phyloP scores from a whole-genome alignment of 257 asterid genomes.

The Solanum sparsipilum region DNA sequence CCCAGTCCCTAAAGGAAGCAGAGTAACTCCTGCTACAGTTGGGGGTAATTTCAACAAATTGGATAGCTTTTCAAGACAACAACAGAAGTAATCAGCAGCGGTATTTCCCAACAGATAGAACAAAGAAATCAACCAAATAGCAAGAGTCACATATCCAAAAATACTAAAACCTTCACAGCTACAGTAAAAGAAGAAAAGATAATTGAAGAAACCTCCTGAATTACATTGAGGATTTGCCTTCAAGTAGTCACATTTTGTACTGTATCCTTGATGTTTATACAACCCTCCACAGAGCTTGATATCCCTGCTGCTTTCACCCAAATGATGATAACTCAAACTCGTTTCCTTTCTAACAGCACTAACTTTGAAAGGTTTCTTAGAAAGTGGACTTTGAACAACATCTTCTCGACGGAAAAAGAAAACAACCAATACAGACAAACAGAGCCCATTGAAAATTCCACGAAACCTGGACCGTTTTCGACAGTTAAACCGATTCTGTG shows the following conservation, averaged over 20 bases:
- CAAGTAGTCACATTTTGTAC: slow-evolving; percentile 47
- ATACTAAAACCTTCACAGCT: slow-evolving; percentile 24
- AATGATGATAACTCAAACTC: neutral
- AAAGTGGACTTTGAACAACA: slow-evolving; percentile 19
- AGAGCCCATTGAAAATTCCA: slow-evolving; percentile 38
- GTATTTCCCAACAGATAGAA: slow-evolving; percentile 84
- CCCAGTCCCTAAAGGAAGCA: slow-evolving; percentile 80
- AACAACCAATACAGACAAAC: slow-evolving; percentile 28
- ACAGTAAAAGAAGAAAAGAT: slow-evolving; percentile 61
- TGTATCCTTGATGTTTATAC: slow-evolving; percentile 34
- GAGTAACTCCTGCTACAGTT: slow-evolving; percentile 81
- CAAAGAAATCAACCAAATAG: slow-evolving; percentile 51
- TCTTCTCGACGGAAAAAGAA: slow-evolving; percentile 19
- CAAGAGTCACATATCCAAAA: slow-evolving; percentile 37
- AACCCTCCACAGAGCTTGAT: slow-evolving; percentile 42
- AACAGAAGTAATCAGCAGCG: slow-evolving; percentile 73
- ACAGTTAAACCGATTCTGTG: slow-evolving; percentile 2
- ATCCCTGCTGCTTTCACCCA: slow-evolving; percentile 1
- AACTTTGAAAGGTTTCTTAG: neutral
- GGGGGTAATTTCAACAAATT: slow-evolving; percentile 47
- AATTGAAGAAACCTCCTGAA: slow-evolving; percentile 57
- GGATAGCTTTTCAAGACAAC: slow-evolving; percentile 54
- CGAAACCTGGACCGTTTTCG: slow-evolving; percentile 33
- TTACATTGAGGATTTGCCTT: slow-evolving; percentile 46
- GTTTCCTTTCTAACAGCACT: slow-evolving; percentile 17